Conservation (phyloP, 2,329 filamentous ascomycete species). For the Aspergillus tanneri region DNA sequence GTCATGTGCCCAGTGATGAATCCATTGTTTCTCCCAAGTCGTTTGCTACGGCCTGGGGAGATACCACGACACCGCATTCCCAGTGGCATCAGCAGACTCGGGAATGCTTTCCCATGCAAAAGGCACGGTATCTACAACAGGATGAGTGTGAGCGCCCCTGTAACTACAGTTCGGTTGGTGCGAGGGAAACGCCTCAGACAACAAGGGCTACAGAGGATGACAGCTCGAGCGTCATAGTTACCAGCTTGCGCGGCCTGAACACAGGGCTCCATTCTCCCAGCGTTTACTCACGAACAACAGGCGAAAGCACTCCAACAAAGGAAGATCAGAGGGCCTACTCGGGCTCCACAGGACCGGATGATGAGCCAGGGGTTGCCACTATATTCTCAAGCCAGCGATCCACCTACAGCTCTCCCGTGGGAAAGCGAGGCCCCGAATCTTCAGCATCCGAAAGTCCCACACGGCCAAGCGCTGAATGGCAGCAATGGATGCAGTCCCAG, state of each 20-base stretch:
- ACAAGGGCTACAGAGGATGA: constrained; percentile 18
- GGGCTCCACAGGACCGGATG: constrained; percentile 12
- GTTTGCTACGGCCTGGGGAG: constrained; percentile 30
- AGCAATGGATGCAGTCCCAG: constrained; percentile 39
- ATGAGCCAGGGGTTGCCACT: constrained; percentile 38
- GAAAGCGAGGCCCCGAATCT: constrained; percentile 16
- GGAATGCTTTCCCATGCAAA: background rate
- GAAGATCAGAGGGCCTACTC: constrained; percentile 7
- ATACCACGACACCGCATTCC: constrained; percentile 24
- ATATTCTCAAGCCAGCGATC: constrained; percentile 35
- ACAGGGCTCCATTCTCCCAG: constrained; percentile 36
- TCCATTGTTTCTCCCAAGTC: constrained; percentile 32
- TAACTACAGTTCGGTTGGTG: no score
- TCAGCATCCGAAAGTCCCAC: constrained; percentile 4
- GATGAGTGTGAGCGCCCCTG: no score
- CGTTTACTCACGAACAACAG: constrained; percentile 44
- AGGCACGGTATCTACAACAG: background rate
- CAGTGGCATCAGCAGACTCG: constrained; percentile 5
- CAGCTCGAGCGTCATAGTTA: constrained; percentile 21
- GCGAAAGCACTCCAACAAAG: constrained; percentile 30
- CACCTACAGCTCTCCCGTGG: constrained; percentile 35
- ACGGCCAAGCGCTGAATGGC: constrained; percentile 37
- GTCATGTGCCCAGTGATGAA: constrained; percentile 31
- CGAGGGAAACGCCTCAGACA: constrained; percentile 2
- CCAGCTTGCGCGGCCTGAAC: constrained; percentile 1